These are phyloP conservation scores for Sporodiniella umbellata DNA, from an alignment of 371 early-diverging fungal species.

Conservation along the genomic window DNA sequence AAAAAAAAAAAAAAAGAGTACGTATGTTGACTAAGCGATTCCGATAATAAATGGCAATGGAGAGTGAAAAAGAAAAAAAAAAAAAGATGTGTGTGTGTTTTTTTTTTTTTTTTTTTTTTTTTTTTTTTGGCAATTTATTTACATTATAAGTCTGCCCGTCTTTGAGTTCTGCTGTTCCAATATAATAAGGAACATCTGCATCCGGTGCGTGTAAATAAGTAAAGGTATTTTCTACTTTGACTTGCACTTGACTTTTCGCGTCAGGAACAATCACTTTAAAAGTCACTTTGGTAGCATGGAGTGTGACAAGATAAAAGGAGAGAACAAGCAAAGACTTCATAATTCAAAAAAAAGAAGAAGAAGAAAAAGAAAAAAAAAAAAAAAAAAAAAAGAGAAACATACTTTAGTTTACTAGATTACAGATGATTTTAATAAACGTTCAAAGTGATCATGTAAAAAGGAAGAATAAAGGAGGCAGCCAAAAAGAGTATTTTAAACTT, in stretches of 20 bases:
- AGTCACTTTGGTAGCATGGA: constrained; percentile 22
- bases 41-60: too few species aligned
- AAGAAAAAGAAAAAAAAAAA: too few species aligned
- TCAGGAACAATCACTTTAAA: constrained; percentile 54
- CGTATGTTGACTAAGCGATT: too few species aligned
- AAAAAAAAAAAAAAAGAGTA: too few species aligned
- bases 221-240: constrained; percentile 37
- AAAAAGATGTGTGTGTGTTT: too few species aligned
- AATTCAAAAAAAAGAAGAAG: constrained; percentile 1
- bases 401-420: not conserved
- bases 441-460: too few species aligned
- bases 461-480: not conserved
- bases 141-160: constrained; percentile 43
- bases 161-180: constrained; percentile 42
- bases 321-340: constrained; percentile 29
- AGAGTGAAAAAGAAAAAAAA: too few species aligned
- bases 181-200: constrained; percentile 45
- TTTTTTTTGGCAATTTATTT: not conserved
- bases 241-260: constrained; percentile 33
- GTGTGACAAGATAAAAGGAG: constrained; percentile 13
- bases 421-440: too few species aligned
- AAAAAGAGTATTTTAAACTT: not conserved
- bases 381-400: not conserved
- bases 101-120: not conserved
- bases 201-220: constrained; percentile 37